Percentiles rank a stretch among this genome's conserved stretches.
phyloP scores from a whole-genome alignment of 1,284 basidiomycete species.

The Sanghuangporus sanghuang region DNA sequence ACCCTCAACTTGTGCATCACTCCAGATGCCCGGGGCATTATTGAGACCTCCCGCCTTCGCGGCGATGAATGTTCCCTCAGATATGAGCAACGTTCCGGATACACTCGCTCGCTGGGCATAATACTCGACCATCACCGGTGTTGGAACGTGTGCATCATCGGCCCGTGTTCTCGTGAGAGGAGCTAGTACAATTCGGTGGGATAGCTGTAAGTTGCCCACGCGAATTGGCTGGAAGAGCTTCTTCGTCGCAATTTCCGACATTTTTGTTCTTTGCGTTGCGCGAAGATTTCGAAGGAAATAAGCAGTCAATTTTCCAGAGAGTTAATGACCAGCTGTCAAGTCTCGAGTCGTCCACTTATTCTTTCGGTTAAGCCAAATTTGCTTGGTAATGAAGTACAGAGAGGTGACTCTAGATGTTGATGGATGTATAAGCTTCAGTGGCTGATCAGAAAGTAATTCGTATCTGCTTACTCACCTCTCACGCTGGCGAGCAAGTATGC shows the following conservation, averaged over 20 bases:
- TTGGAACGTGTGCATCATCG: slow-evolving; percentile 20
- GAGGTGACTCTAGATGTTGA: background rate
- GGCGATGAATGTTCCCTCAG: slow-evolving; percentile 42
- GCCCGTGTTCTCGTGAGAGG: slow-evolving; percentile 31
- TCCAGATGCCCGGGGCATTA: slow-evolving; percentile 41
- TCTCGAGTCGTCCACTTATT: background rate
- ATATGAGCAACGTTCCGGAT: slow-evolving; percentile 44
- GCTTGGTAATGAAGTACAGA: background rate
- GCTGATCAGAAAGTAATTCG: background rate
- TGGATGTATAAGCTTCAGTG: background rate
- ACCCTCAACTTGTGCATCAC: slow-evolving; percentile 36
- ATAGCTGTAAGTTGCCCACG: slow-evolving; percentile 27
- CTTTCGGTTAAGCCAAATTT: background rate
- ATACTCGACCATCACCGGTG: slow-evolving; percentile 35
- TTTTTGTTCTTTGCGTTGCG: slow-evolving; percentile 28
- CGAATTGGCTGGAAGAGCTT: slow-evolving; percentile 28
- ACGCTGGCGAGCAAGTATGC: too few species aligned
- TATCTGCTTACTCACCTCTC: too few species aligned
- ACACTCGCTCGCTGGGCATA: slow-evolving; percentile 40
- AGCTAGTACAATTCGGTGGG: slow-evolving; percentile 28
- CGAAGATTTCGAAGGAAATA: background rate
- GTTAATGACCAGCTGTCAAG: too few species aligned
- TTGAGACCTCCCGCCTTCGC: slow-evolving; percentile 33
- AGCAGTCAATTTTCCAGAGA: too few species aligned
- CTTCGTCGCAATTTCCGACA: slow-evolving; percentile 27